Percentiles rank a stretch among this genome's conserved stretches.
Evolutionary conservation across 2,329 filamentous ascomycete species (phyloP).

Genomic region (Ceratocystis alfenasii): DNA sequence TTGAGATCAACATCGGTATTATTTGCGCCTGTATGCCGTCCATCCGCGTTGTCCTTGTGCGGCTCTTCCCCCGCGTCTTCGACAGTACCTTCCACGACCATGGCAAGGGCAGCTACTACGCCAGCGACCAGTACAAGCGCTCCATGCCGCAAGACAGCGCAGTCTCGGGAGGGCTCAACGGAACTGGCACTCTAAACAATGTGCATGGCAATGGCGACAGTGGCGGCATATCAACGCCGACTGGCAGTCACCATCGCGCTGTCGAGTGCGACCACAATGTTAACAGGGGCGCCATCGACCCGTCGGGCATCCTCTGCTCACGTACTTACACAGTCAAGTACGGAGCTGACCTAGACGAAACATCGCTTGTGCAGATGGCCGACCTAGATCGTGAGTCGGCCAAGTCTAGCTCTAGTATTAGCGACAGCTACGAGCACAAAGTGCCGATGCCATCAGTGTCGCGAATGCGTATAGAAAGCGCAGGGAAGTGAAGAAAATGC

Average conservation of each 20-base stretch:
- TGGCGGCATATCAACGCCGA: neutral
- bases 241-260: neutral
- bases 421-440: constrained; percentile 16
- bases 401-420: neutral
- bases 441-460: constrained; percentile 12
- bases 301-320: constrained; percentile 14
- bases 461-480: neutral
- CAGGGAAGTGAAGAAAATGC: neutral
- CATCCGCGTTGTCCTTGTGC: constrained; percentile 27
- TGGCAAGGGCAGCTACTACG: constrained; percentile 25
- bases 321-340: constrained; percentile 18
- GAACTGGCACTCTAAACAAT: neutral
- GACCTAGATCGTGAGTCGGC: constrained; percentile 16
- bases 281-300: neutral
- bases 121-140: constrained; percentile 22
- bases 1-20: constrained; percentile 30
- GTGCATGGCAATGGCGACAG: neutral
- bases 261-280: neutral
- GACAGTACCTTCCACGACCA: constrained; percentile 26
- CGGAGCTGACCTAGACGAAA: constrained; percentile 17
- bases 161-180: neutral
- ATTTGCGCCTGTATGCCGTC: constrained; percentile 30
- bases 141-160: neutral
- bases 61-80: constrained; percentile 28
- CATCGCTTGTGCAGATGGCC: constrained; percentile 17